Percentiles rank a stretch among this genome's conserved stretches.
phyloP scores from a whole-genome alignment of 371 early-diverging fungal genomes.

The Syncephalastrum contaminatum region DNA sequence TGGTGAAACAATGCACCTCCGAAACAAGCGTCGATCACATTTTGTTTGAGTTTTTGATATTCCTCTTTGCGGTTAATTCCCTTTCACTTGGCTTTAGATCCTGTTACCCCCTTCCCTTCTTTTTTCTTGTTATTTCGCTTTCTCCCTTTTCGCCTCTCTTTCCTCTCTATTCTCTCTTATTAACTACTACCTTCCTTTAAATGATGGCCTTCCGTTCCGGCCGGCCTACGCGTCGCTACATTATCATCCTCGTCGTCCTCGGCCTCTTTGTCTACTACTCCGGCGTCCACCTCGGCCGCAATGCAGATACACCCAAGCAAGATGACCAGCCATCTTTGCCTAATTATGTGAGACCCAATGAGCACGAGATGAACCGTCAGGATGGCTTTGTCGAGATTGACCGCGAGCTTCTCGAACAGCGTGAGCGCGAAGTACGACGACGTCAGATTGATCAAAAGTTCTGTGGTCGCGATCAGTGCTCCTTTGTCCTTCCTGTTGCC shows the following conservation, averaged over 20 bases:
- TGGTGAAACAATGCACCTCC: no score
- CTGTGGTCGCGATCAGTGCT: slow-evolving; percentile 29
- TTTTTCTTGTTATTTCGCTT: background rate
- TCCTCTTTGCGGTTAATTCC: slow-evolving; percentile 8
- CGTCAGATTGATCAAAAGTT: slow-evolving; percentile 32
- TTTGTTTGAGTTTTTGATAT: slow-evolving; percentile 9
- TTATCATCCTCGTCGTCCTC: slow-evolving; percentile 15
- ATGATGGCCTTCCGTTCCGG: slow-evolving; percentile 19
- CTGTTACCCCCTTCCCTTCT: slow-evolving; percentile 2
- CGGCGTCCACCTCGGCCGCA: slow-evolving; percentile 14
- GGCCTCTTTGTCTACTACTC: slow-evolving; percentile 18
- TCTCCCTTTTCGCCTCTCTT: slow-evolving; percentile 6
- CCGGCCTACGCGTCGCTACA: slow-evolving; percentile 16
- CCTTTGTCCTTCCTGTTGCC: slow-evolving; percentile 30
- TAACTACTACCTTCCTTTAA: slow-evolving; percentile 4
- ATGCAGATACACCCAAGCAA: background rate
- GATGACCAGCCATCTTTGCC: slow-evolving; percentile 3
- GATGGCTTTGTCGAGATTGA: slow-evolving; percentile 11
- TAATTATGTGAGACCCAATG: slow-evolving; percentile 9
- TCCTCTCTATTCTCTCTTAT: slow-evolving; percentile 10
- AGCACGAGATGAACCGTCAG: slow-evolving; percentile 3
- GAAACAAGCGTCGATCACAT: no score
- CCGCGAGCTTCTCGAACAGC: slow-evolving; percentile 11
- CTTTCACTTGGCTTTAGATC: background rate
- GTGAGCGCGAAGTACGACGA: slow-evolving; percentile 7